Conservation (phyloP, 768 basidiomycete genomes). For the Boletus rubroflammeus region DNA sequence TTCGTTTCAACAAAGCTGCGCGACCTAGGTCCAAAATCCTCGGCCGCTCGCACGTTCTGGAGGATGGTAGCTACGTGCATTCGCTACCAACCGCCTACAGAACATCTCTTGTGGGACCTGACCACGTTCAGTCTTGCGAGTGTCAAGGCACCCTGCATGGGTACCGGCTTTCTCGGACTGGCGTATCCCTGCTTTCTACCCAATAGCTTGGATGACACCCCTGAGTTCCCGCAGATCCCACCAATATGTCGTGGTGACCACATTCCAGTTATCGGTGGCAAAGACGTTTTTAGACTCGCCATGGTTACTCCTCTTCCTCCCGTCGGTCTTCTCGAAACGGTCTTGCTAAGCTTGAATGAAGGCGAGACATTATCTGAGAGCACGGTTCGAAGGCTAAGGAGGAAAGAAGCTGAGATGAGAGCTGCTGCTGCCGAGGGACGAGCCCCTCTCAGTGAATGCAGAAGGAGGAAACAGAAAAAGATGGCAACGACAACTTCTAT, state of each 20-base stretch:
- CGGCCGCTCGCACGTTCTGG: slow-evolving; percentile 20
- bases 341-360: slow-evolving; percentile 22
- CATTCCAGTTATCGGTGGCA: background rate
- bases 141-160: slow-evolving; percentile 14
- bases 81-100: slow-evolving; percentile 20
- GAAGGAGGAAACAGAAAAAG: slow-evolving; percentile 20
- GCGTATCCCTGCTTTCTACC: background rate
- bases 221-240: slow-evolving; percentile 13
- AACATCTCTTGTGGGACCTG: slow-evolving; percentile 18
- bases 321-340: slow-evolving; percentile 16
- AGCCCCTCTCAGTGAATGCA: slow-evolving; percentile 20
- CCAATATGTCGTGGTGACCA: slow-evolving; percentile 18
- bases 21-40: slow-evolving; percentile 26
- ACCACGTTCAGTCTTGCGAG: slow-evolving; percentile 26
- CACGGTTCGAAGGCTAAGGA: slow-evolving; percentile 23
- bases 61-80: slow-evolving; percentile 27
- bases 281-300: slow-evolving; percentile 15
- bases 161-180: slow-evolving; percentile 25
- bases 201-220: slow-evolving; percentile 15
- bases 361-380: slow-evolving; percentile 24
- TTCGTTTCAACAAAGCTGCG: slow-evolving; percentile 26
- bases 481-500: background rate
- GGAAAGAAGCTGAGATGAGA: slow-evolving; percentile 20
- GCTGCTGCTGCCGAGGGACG: slow-evolving; percentile 22
- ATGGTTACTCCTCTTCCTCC: slow-evolving; percentile 22